Conservation (phyloP, 768 basidiomycete species). For the Cystoderma amianthinum region DNA sequence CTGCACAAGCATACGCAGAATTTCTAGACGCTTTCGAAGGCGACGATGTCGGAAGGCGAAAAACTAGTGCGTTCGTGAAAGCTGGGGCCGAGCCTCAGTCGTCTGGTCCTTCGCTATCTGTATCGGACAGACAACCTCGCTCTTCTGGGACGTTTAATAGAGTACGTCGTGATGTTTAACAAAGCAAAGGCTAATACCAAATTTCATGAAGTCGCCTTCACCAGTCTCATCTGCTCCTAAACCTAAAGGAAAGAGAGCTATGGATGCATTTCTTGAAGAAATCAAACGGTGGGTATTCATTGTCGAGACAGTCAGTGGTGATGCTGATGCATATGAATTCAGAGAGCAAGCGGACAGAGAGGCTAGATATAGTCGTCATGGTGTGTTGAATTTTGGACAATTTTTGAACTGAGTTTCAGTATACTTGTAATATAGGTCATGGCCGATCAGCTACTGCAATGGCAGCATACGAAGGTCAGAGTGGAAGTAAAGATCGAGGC, state of each 20-base stretch:
- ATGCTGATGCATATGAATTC: neutral
- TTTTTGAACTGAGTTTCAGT: neutral
- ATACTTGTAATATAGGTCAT: conserved; percentile 29
- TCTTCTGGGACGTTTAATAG: too few relatives aligned
- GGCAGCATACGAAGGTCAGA: conserved; percentile 91
- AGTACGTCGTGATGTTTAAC: too few relatives aligned
- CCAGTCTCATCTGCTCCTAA: conserved; percentile 49
- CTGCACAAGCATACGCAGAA: conserved; percentile 76
- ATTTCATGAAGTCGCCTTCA: conserved; percentile 46
- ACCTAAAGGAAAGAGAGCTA: conserved; percentile 90
- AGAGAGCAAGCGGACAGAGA: conserved; percentile 94
- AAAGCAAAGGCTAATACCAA: conserved; percentile 6
- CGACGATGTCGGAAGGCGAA: conserved; percentile 47
- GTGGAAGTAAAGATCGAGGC: conserved; percentile 83
- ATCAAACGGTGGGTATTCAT: conserved; percentile 70
- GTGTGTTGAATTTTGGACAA: conserved; percentile 30
- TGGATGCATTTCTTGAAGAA: conserved; percentile 95
- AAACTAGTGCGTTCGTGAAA: conserved; percentile 53
- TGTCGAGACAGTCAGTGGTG: neutral
- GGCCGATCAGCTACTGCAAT: conserved; percentile 84
- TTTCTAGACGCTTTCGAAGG: conserved; percentile 83
- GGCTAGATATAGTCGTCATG: conserved; percentile 68
- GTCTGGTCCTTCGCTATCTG: too few relatives aligned
- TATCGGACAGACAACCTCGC: too few relatives aligned
- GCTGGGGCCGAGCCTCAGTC: conserved; percentile 47